Evolutionary conservation across 257 asterid genomes (phyloP).

Genomic region (Hygrophila difformis): DNA sequence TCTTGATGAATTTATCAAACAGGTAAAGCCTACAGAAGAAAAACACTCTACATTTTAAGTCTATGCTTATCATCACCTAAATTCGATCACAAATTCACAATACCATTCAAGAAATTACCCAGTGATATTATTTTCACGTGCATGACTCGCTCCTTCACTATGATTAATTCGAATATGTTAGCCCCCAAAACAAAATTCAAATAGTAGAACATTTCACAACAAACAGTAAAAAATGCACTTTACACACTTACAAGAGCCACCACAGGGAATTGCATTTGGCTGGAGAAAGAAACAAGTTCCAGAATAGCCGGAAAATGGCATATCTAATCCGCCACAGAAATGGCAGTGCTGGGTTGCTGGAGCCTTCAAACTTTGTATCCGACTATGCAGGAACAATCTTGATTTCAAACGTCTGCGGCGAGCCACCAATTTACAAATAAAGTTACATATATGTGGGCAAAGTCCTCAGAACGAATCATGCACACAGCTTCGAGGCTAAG

Average conservation of each 20-base stretch:
- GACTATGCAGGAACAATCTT: constrained; percentile 21
- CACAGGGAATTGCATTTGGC: constrained; percentile 1
- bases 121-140: too few relatives aligned
- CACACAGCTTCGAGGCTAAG: background rate
- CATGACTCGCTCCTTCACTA: too few relatives aligned
- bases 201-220: too few relatives aligned
- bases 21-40: too few relatives aligned
- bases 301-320: constrained; percentile 15
- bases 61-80: too few relatives aligned
- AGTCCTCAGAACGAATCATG: background rate
- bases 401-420: constrained; percentile 15
- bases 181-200: too few relatives aligned
- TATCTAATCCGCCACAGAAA: constrained; percentile 23
- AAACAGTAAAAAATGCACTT: constrained; percentile 22
- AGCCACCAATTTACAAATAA: constrained; percentile 18
- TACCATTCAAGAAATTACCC: too few relatives aligned
- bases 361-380: constrained; percentile 8
- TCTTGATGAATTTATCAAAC: too few relatives aligned
- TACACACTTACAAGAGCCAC: background rate
- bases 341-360: constrained; percentile 11
- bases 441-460: background rate
- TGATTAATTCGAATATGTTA: too few relatives aligned
- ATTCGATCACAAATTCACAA: too few relatives aligned
- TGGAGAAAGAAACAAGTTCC: background rate
- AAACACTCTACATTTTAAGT: too few relatives aligned